Conservation (phyloP, 2,329 filamentous ascomycete species). For the Xylariaceae sp. region DNA sequence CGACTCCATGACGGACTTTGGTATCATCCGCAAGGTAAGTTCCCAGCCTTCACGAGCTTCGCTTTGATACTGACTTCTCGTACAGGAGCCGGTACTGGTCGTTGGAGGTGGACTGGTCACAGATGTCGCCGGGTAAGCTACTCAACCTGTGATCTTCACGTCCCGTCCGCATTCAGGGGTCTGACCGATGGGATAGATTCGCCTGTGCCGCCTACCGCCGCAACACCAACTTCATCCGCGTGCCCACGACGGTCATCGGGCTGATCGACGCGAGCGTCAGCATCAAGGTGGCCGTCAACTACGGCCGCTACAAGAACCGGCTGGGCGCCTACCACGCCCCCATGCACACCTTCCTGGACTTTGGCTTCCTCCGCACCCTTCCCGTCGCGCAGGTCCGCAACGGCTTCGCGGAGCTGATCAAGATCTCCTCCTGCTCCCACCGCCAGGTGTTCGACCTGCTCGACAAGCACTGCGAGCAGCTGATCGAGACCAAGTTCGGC, state of each 20-base stretch:
- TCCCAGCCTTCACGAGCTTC: too few species aligned
- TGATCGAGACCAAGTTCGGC: conserved; percentile 59
- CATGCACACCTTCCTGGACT: conserved; percentile 65
- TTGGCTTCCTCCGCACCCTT: conserved; percentile 61
- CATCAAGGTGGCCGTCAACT: conserved; percentile 74
- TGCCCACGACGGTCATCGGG: conserved; percentile 68
- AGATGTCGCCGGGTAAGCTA: conserved; percentile 61
- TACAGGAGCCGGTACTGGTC: conserved; percentile 55
- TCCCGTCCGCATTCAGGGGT: not conserved
- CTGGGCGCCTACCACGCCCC: conserved; percentile 68
- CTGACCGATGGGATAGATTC: conserved; percentile 37
- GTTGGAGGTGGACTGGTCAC: conserved; percentile 65
- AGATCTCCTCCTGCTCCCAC: conserved; percentile 66
- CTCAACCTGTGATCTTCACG: conserved; percentile 4
- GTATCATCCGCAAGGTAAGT: conserved; percentile 54
- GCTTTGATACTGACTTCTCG: conserved; percentile 2
- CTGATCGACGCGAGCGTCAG: conserved; percentile 68
- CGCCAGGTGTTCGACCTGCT: conserved; percentile 58
- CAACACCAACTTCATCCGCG: conserved; percentile 66
- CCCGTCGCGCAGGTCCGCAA: conserved; percentile 63
- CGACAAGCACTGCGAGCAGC: conserved; percentile 60
- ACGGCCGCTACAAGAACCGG: conserved; percentile 68
- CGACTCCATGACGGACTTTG: conserved; percentile 68
- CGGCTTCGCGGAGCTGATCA: conserved; percentile 68
- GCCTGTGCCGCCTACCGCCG: conserved; percentile 65